Base-by-base conservation (phyloP, 257 asterid genomes). In the Eucommia ulmoides region DNA sequence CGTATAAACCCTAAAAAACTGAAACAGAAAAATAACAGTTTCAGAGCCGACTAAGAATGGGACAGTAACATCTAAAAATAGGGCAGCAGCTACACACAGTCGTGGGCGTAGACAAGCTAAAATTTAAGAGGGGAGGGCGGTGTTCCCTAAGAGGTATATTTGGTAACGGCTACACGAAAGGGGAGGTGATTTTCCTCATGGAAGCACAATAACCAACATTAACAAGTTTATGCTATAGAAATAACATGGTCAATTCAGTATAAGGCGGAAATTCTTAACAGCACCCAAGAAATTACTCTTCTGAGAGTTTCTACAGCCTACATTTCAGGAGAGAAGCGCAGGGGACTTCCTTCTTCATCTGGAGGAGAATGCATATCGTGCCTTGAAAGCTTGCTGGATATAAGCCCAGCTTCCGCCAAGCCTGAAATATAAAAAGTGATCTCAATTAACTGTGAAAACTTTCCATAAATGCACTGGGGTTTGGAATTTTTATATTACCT, bases 371-470 rank as follows among this genome's bases (percentile, higher is more conserved):
- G 94, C 94, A 81, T 64, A 59, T 91, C 99, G 56, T 65, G 83
- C 52, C 93, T 78, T 22, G 99, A 91, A 64, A 86, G 99, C 74
- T 91, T 91, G 88, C 99, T 91, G 65, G 84, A 77, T 70, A 91
- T 79, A 54, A 91, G 84, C 54, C 99, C 99, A 54, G 99, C 99
- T 76, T 91, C 96, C 7, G 99, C 99, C 79, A 91, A 76, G 51
- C 99, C 99, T 91, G 81, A 61, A 46, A 63, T 44, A 57, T 48
- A 50, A 15, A 12, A 47, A 63, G 17, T 15, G 9, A 2, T 3
- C 12, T 53, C 48, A 61, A 26, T 48, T 19, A 54, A 23, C 57
- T 22, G 22, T 7, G 45, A 49, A 53, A 61, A 55, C 54, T 50
- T 53, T 51, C 29, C 45, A 19, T 57, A 22, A 59, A 23, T 58